Base-by-base conservation (phyloP, 2,329 filamentous ascomycete genomes). In the Exophiala sp. region DNA sequence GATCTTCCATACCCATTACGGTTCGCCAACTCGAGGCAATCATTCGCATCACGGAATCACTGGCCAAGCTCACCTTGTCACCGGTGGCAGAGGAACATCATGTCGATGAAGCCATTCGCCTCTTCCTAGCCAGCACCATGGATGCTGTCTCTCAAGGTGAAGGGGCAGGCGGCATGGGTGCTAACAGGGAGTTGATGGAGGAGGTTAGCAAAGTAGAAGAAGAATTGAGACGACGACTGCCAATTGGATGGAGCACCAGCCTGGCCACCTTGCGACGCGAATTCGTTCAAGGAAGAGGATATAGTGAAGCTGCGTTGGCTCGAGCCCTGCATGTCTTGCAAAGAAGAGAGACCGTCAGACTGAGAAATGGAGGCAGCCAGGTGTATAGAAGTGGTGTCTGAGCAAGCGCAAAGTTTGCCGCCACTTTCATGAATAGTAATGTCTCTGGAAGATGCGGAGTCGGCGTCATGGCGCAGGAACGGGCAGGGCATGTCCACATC, bases 51-150 rank as follows among this genome's bases (percentile, higher is more conserved):
- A 94, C 90, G 2, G 93, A 98, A 67, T 89, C 93, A 0, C 80
- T 98, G 1, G 93, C 93, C 49, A 98, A 98, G 68, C 75, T 98
- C 37, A 83, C 85, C 0, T 79, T 98, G 7, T 88, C 86, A 0
- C 84, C 90, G 2, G 77, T 96, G 35, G 93, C 91, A 1, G 90
- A 86, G 0, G 91, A 96, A 68, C 77, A 81, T 40, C 93, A 98
- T 64, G 93, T 98, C 45, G 91, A 98, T 64, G 93, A 98, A 72
- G 93, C 93, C 2, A 98, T 98, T 62, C 85, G 93, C 0, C 79
- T 98, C 13, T 98, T 98, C 82, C 74, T 98, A 23, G 93, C 90
- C 58, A 90, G 85, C 2, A 98, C 93, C 50, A 97, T 98, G 93
- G 91, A 98, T 64, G 93, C 93, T 6, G 89, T 97, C 49, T 91